Base-by-base conservation (phyloP, 768 basidiomycete species). In the Daedaleopsis nitida region DNA sequence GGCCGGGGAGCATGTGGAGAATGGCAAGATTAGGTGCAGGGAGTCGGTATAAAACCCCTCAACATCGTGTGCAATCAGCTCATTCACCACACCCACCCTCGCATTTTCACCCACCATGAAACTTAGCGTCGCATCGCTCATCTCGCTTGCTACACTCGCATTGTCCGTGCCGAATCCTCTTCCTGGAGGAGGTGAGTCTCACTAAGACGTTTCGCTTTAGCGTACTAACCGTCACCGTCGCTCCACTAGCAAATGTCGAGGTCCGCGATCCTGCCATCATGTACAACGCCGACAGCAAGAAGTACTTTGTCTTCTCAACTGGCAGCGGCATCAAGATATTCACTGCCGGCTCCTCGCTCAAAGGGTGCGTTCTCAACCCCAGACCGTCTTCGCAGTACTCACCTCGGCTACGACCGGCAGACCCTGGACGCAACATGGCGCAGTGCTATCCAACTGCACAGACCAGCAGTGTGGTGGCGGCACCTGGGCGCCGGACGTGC, bases 261-360 rank as follows among this genome's bases (percentile, higher is more conserved):
- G 51, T 37, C 19, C 51, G 51, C 17, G 51, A 37, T 10, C 51
- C 51, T 32, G 27, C 51, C 4, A 12, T 52, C 11, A 4, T 3
- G 32, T 52, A 52, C 34, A 52, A 52, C 34, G 34, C 23, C 32
- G 51, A 34, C n/a, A 37, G 32, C 32, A 52, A 52, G 51, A 34
- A 52, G n/a, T 52, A 52, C 34, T 52, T 37, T n/a, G 21, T 52
- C 13, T 52, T 52, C 34, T 37, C 27, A 14, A 52, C 51, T 24
- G 51, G 32, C 16, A 19, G 27, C 6, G n/a, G 16, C 32, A 52
- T 52, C 51, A 16, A 37, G 6, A 52, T 37, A 4, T 52, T 17
- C 51, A 52, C n/a, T n/a, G n/a, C 51, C 9, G 35, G 51, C 51
- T n/a, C 51, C 6, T 52, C 51, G 27, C 34, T 52, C 32, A 52